Conservation (phyloP, 179 eudicot species). For the Drosera spatulata region DNA sequence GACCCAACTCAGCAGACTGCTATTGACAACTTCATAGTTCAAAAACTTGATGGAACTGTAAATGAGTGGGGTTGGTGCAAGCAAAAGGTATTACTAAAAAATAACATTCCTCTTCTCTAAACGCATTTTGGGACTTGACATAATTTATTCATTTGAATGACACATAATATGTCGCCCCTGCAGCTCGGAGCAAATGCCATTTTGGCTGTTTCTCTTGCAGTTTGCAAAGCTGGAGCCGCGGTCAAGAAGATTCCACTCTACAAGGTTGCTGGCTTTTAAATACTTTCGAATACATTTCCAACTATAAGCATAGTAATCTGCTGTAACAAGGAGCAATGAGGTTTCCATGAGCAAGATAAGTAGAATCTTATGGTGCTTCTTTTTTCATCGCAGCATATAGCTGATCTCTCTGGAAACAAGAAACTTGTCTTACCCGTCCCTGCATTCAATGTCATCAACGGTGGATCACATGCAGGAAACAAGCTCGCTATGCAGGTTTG, state of each 20-base stretch:
- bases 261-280: conserved; percentile 23
- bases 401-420: conserved; percentile 87
- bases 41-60: conserved; percentile 79
- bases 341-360: too few relatives aligned
- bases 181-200: conserved; percentile 76
- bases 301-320: too few relatives aligned
- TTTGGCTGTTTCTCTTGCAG: conserved; percentile 61
- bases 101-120: not conserved
- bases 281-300: not conserved
- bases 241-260: conserved; percentile 48
- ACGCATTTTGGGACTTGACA: too few relatives aligned
- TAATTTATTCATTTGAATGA: not conserved
- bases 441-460: conserved; percentile 97
- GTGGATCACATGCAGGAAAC: conserved; percentile 99
- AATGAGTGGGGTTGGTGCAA: conserved; percentile 99
- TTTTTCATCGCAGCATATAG: conserved; percentile 63
- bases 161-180: not conserved
- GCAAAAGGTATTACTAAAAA: conserved; percentile 57
- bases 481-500: conserved; percentile 92
- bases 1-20: conserved; percentile 81
- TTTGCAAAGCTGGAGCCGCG: conserved; percentile 64
- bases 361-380: too few relatives aligned
- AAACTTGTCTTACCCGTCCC: conserved; percentile 91
- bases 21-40: conserved; percentile 93
- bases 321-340: too few relatives aligned